Base-by-base conservation (phyloP, 2,329 filamentous ascomycete species). In the Xylaria sp. region DNA sequence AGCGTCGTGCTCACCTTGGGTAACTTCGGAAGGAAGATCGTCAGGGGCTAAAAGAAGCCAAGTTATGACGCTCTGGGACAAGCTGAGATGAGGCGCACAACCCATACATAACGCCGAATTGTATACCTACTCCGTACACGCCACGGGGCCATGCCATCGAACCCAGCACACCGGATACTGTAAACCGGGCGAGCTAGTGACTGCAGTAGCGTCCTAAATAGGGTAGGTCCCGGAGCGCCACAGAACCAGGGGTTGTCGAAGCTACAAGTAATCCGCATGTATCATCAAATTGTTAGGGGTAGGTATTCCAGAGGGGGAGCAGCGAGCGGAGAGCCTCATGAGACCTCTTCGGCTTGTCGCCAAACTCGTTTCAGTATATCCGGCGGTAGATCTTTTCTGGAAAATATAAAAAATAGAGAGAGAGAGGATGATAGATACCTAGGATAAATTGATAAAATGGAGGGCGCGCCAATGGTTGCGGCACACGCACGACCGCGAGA, bases 101-200 rank as follows among this genome's bases (percentile, higher is more conserved):
- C 23, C 23, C 18, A 16, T 16, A 16, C 47, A 5, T 30, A 49
- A 9, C 47, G 16, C 46, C 46, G 2, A 58, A 30, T 18, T 16
- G n/a, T 52, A 55, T 42, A 10, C 52, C 48, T 42, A 51, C 52
- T 39, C 42, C 13, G 49, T 39, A 42, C 5, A 8, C 37, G 37
- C 37, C 37, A 42, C 9, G 8, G 10, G 34, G 11, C 7, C 5
- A 52, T 44, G 54, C 34, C 44, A 57, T 46, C 48, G 49, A 46
- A 53, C 60, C 60, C 60, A 57, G 34, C 57, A 13, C 52, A 46
- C 42, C 49, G 60, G 60, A 52, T 59, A 52, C 39, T 23, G 48
- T 37, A 51, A 44, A 49, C 52, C 52, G 51, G 42, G 39, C 9
- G 37, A 23, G 55, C 47, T 54, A 60, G 51, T 35, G 49, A 51